Conservation (phyloP, 768 basidiomycete genomes). For the Phylloporus arenicola region DNA sequence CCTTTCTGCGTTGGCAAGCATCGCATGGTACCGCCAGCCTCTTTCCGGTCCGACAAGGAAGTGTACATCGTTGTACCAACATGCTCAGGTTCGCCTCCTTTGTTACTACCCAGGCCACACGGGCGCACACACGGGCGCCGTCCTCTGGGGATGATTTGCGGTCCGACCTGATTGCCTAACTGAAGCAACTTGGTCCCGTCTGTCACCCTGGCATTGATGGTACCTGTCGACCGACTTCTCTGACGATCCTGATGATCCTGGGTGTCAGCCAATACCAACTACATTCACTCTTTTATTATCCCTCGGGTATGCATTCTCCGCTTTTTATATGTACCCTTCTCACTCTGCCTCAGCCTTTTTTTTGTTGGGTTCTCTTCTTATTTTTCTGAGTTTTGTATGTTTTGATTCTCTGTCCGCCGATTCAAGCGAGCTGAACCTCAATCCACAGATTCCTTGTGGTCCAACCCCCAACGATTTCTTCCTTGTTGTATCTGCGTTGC, state of each 20-base stretch:
- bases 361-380: not conserved
- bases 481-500: not conserved
- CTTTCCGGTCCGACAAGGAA: not conserved
- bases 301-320: not conserved
- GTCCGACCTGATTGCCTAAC: not conserved
- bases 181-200: not conserved
- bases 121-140: not conserved
- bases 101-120: constrained; percentile 2
- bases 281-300: constrained; percentile 14
- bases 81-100: not conserved
- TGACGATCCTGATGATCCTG: not conserved
- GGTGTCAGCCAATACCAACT: constrained; percentile 9
- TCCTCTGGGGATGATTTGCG: not conserved
- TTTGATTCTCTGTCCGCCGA: too few species aligned
- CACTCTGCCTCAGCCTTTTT: not conserved
- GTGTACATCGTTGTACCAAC: not conserved
- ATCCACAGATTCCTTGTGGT: not conserved
- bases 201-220: not conserved
- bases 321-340: not conserved
- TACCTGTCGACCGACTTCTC: not conserved
- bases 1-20: not conserved
- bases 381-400: too few species aligned
- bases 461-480: not conserved
- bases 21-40: not conserved
- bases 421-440: not conserved